Evolutionary conservation across 257 asterid genomes (phyloP), one percentile per base, ranked within the genome.

Genomic region (Eucommia ulmoides): DNA sequence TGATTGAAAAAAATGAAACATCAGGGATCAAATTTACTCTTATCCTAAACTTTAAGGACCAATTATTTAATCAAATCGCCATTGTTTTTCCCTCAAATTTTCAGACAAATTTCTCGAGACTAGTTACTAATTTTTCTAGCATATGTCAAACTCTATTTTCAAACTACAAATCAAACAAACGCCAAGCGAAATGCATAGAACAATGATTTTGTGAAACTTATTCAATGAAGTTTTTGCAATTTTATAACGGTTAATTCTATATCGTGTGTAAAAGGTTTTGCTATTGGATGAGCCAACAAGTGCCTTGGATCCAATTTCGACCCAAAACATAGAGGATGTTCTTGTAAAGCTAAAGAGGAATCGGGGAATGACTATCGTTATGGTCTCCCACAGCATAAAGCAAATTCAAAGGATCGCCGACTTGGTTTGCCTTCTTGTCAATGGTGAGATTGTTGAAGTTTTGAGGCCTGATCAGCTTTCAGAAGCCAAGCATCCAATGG

Each of bases 281-380:
- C 67, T 82, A 56, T 70, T 82, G 23, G 94, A 82, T 53, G 94
- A 82, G 69, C 94, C 91, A 18, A 79, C 94, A 0, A 82, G 91
- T 51, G 86, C 91, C 2, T 59, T 82, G 67, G 93, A 82, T 72
- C 93, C 89, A 18, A 72, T 82, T 48, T 82, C 89, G 29, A 76
- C 86, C 20, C 93, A 79, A 62, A 76, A 79, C 60, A 70, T 82
- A 45, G 86, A 82, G 61, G 84, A 79, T 55, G 78, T 70, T 49
- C 76, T 82, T 8, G 73, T 76, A 35, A 72, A 62, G 75, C 74
- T 82, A 53, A 76, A 79, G 77, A 69, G 56, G 22, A 88, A 82
- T 26, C 56, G 46, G 16, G 80, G 73, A 21, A 57, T 82, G 76
- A 79, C 83, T 0, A 53, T 70, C 16, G 60, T 74, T 45, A 69